A percentile compares a stretch with the other conserved stretches of the same genome.
These are phyloP conservation scores for Millerago galiae DNA, from an alignment of 805 yeast species.

Conservation along the genomic window DNA sequence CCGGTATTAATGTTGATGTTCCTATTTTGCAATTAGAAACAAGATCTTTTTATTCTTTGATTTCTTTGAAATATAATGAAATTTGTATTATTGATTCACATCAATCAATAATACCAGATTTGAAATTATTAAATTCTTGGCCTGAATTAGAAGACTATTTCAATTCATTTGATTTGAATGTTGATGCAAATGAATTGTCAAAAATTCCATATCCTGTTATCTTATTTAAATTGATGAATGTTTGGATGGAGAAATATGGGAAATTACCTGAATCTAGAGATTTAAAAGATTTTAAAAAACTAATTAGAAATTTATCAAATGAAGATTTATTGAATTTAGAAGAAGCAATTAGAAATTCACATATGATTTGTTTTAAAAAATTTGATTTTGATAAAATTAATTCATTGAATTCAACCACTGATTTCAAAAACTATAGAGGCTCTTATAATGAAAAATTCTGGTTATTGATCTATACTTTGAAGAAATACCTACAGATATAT, in stretches of 20 bases:
- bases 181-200: slow-evolving; percentile 40
- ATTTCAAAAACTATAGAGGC: not conserved
- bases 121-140: slow-evolving; percentile 72
- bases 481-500: slow-evolving; percentile 37
- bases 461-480: slow-evolving; percentile 52
- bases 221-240: slow-evolving; percentile 29
- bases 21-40: slow-evolving; percentile 40
- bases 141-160: slow-evolving; percentile 47
- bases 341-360: slow-evolving; percentile 38
- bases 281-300: slow-evolving; percentile 33
- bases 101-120: slow-evolving; percentile 52
- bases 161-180: slow-evolving; percentile 42
- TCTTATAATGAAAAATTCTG: slow-evolving; percentile 42
- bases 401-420: slow-evolving; percentile 7
- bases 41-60: slow-evolving; percentile 59
- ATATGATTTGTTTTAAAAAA: slow-evolving; percentile 1
- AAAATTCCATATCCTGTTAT: slow-evolving; percentile 68
- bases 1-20: slow-evolving; percentile 40
- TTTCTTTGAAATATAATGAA: slow-evolving; percentile 27
- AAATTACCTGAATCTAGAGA: slow-evolving; percentile 32
- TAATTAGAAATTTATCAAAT: slow-evolving; percentile 17
- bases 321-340: slow-evolving; percentile 32
- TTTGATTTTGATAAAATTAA: slow-evolving; percentile 15
- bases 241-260: slow-evolving; percentile 34
- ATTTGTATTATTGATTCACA: slow-evolving; percentile 64